A percentile compares a stretch with the other conserved stretches of the same genome.
These are phyloP conservation scores for Candida succiphila DNA, from an alignment of 805 yeast species.

Conservation along the genomic window DNA sequence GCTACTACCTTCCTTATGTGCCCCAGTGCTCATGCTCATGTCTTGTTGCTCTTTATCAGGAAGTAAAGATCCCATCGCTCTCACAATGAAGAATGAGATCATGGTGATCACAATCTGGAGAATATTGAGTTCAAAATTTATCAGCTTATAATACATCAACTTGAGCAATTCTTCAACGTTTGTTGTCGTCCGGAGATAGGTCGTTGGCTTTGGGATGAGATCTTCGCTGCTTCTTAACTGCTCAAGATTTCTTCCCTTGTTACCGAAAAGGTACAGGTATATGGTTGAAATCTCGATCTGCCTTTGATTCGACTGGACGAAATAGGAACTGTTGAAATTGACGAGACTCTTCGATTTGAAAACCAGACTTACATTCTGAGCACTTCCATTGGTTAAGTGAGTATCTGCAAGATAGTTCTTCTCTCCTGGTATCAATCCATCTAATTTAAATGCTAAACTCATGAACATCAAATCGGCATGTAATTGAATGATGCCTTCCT, in stretches of 20 bases:
- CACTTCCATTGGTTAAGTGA: conserved; percentile 11
- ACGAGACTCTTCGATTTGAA: not conserved
- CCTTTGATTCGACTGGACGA: conserved; percentile 1
- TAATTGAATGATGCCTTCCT: conserved; percentile 15
- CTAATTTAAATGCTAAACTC: conserved; percentile 13
- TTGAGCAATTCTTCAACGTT: not conserved
- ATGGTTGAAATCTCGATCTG: conserved; percentile 11
- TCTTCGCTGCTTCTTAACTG: not conserved
- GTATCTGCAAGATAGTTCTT: conserved; percentile 16
- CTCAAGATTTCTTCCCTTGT: conserved; percentile 8
- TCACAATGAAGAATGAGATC: too few relatives aligned
- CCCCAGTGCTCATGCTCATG: too few relatives aligned
- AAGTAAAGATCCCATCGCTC: too few relatives aligned
- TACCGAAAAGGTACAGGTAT: conserved; percentile 13
- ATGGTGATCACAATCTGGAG: not conserved
- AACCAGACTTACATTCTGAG: conserved; percentile 10
- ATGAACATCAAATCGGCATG: conserved; percentile 15
- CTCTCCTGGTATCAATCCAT: conserved; percentile 16
- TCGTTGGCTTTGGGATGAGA: not conserved
- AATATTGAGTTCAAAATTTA: conserved; percentile 3
- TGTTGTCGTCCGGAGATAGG: not conserved
- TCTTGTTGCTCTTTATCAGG: too few relatives aligned
- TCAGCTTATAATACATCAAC: conserved; percentile 1
- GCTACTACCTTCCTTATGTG: too few relatives aligned
- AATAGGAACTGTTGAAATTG: conserved; percentile 1